Conservation (phyloP, 1,284 basidiomycete species). For the Marasmius oreades region DNA sequence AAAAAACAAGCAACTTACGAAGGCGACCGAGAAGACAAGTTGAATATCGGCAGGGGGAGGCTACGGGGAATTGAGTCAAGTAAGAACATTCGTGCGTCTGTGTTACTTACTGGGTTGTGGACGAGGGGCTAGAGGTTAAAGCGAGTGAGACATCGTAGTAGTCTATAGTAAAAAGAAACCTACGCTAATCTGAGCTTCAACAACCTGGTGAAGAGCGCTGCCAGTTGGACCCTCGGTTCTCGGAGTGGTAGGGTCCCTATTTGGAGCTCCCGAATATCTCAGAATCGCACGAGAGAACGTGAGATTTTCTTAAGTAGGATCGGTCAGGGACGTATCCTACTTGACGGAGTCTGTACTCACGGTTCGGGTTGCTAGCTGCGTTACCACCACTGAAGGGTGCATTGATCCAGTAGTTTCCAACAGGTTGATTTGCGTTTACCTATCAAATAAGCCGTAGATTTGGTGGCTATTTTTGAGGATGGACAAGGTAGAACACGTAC, state of each 20-base stretch:
- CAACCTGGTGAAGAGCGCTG: too few species aligned
- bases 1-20: too few species aligned
- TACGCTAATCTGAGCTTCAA: not conserved
- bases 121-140: not conserved
- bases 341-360: not conserved
- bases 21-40: too few species aligned
- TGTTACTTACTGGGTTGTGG: conserved; percentile 1
- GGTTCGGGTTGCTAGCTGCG: conserved; percentile 8
- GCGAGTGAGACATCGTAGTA: not conserved
- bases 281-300: conserved; percentile 25
- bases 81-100: conserved; percentile 22
- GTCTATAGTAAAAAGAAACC: not conserved
- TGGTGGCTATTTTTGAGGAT: too few species aligned
- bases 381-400: conserved; percentile 8
- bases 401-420: conserved; percentile 29
- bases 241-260: conserved; percentile 24
- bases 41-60: not conserved
- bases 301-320: conserved; percentile 11
- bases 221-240: not conserved
- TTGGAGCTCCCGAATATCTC: conserved; percentile 32
- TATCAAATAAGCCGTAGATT: not conserved
- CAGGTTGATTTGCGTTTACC: conserved; percentile 24
- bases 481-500: conserved; percentile 13
- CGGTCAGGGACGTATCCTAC: not conserved
- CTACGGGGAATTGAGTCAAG: conserved; percentile 17